These are phyloP conservation scores for Austroboletus rostrupii DNA, from an alignment of 1,284 basidiomycete genomes.

Conservation along the genomic window DNA sequence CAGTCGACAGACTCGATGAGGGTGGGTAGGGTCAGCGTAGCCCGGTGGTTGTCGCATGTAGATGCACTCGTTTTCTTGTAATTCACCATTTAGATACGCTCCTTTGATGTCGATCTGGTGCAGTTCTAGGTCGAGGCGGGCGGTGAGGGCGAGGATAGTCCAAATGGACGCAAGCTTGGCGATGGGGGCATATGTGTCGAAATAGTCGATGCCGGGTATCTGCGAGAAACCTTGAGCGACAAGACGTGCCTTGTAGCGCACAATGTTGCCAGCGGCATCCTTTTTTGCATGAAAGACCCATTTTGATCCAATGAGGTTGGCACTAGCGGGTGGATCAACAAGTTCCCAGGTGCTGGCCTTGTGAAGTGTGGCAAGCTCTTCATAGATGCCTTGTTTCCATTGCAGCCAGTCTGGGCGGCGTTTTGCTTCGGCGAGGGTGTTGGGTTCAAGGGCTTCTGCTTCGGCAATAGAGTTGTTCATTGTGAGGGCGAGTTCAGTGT, in stretches of 20 bases:
- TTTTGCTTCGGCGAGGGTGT: not conserved
- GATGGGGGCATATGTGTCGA: constrained; percentile 21
- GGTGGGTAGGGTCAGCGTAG: not conserved
- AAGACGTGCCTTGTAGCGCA: constrained; percentile 35
- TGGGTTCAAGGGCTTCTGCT: not conserved
- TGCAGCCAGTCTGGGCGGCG: constrained; percentile 1
- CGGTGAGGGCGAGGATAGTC: not conserved
- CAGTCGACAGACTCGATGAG: not conserved
- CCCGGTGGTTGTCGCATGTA: not conserved
- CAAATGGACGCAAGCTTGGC: not conserved
- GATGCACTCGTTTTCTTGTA: not conserved
- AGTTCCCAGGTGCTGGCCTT: constrained; percentile 14
- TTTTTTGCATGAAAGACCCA: constrained; percentile 37
- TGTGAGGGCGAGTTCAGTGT: not conserved
- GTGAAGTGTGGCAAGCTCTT: not conserved
- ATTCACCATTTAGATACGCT: not conserved
- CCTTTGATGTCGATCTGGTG: not conserved
- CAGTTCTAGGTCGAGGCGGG: not conserved
- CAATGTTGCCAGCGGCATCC: constrained; percentile 26
- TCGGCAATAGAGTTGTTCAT: not conserved
- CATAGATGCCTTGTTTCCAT: constrained; percentile 7
- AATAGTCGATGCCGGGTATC: constrained; percentile 41
- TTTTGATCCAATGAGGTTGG: constrained; percentile 17
- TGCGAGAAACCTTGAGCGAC: constrained; percentile 42
- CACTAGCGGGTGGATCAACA: not conserved